These are phyloP conservation scores for Chlamydomonas sp. DNA, from an alignment of 139 green algal genomes.

Conservation along the genomic window DNA sequence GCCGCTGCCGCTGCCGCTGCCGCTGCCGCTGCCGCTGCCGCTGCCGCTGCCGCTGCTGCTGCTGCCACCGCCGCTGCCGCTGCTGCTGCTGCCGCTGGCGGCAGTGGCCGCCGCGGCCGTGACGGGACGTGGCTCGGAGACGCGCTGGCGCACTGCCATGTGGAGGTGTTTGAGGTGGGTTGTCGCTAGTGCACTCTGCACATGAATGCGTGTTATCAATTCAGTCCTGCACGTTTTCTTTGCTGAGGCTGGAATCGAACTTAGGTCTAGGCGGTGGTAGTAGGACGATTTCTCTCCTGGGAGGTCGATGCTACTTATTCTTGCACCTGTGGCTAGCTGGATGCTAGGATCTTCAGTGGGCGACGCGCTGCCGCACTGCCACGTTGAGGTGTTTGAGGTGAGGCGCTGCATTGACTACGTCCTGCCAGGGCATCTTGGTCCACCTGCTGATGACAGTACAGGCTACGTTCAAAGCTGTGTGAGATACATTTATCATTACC, in stretches of 20 bases:
- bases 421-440: no score
- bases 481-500: no score
- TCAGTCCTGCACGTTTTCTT: no score
- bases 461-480: no score
- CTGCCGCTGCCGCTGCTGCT: not conserved
- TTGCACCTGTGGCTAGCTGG: not conserved
- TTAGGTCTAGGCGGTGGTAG: no score
- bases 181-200: no score
- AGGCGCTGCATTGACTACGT: no score
- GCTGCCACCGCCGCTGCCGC: not conserved
- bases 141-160: not conserved
- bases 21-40: not conserved
- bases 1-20: not conserved
- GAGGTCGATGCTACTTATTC: no score
- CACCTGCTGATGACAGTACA: no score
- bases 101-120: not conserved
- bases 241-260: no score
- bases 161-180: conserved; percentile 42
- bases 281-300: no score
- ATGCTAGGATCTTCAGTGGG: not conserved
- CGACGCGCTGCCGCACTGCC: not conserved
- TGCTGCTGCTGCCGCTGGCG: not conserved
- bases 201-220: no score
- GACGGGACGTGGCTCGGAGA: not conserved
- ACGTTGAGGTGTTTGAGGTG: not conserved